phyloP scores from a whole-genome alignment of 306 rosid species.

The Parietaria judaica region DNA sequence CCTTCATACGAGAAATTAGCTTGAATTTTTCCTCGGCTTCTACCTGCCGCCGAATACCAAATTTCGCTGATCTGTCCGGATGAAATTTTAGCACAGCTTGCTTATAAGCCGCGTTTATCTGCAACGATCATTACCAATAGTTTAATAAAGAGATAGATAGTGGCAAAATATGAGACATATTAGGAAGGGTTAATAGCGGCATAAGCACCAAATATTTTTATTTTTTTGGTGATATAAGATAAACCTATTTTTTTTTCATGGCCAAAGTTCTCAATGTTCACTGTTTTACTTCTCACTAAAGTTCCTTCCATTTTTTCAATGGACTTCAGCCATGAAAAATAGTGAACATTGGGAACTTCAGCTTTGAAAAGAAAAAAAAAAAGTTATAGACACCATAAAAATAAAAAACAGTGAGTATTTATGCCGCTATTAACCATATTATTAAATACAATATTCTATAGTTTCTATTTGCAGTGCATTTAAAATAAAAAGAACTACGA shows the following conservation, averaged over 20 bases:
- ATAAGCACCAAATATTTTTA: too few relatives aligned
- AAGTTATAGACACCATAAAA: too few relatives aligned
- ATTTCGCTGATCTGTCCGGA: conserved; percentile 78
- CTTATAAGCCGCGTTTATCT: conserved; percentile 81
- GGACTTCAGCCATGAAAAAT: too few relatives aligned
- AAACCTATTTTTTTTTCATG: too few relatives aligned
- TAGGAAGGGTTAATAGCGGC: too few relatives aligned
- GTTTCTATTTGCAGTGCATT: neutral
- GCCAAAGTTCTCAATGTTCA: too few relatives aligned
- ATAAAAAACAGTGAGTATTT: too few relatives aligned
- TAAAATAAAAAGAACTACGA: neutral
- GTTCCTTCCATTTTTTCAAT: too few relatives aligned
- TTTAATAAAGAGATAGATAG: neutral
- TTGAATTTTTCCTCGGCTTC: conserved; percentile 91
- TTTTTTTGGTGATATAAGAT: too few relatives aligned
- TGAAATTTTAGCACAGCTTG: conserved; percentile 73
- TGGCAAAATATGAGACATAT: neutral
- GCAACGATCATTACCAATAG: conserved; percentile 25
- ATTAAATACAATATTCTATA: neutral
- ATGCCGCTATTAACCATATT: neutral
- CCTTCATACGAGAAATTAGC: conserved; percentile 80
- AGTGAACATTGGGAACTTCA: too few relatives aligned
- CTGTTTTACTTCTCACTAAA: too few relatives aligned
- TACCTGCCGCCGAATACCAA: conserved; percentile 63
- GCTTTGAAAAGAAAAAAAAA: too few relatives aligned